Base-by-base conservation (phyloP, 768 basidiomycete species). In the Pholiota conissans region DNA sequence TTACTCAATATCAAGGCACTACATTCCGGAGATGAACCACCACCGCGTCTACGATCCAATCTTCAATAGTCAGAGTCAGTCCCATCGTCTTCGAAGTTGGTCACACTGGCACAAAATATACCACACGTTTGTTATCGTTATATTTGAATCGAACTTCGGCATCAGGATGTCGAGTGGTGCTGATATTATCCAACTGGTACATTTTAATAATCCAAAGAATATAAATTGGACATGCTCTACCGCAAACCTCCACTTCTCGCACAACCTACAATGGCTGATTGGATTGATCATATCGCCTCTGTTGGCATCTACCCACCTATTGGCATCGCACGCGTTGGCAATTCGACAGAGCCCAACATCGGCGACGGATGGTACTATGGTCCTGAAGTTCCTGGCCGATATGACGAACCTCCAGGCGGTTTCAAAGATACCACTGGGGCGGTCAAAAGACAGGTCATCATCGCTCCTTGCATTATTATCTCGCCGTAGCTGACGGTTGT, bases 291-390 rank as follows among this genome's bases (percentile, higher is more conserved):
- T 27, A 34, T 58, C 52, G 61, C n/a, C 37, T 53, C 37, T 35
- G 9, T 62, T 11, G 49, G 47, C 5, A 74, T 71, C 49, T 74
- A 66, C 56, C 73, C 73, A 46, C 73, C 68, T 35, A 66, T 74
- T 35, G 73, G 68, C 30, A 63, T 74, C 22, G 72, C 72, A 14
- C 71, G 73, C 22, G 63, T 73, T 18, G 73, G 73, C 3, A 69
- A 73, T 60, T 72, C 71, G 5, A 57, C 52, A 3, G 53, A 54
- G 18, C 10, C 53, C 22, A 24, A 45, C 0, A 42, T 54, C 14
- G 57, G 51, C 11, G 50, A 59, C 14, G 61, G 55, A 10, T 58
- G 56, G 50, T 67, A 67, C 55, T 63, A 65, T 48, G 64, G 65
- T 14, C 68, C 72, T 11, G 72, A 73, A 52, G 59, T 72, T 26